These are phyloP conservation scores for Clonostachys byssicola DNA, from an alignment of 2,329 filamentous ascomycete genomes.

Conservation along the genomic window DNA sequence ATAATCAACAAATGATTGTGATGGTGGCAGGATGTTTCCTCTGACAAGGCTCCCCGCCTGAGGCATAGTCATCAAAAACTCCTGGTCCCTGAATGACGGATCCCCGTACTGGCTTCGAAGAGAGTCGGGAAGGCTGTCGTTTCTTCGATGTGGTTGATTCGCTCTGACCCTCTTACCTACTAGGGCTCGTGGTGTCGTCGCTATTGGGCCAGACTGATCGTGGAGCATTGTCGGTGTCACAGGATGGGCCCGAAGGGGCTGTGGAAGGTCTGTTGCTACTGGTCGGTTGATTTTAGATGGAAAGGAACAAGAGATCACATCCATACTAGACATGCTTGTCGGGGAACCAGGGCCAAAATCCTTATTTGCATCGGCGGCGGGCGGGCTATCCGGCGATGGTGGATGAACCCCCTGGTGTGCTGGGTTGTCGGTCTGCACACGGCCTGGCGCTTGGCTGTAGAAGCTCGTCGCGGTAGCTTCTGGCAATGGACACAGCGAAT, in stretches of 20 bases:
- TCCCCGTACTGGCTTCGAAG: slow-evolving; percentile 62
- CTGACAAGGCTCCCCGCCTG: slow-evolving; percentile 83
- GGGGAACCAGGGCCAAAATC: slow-evolving; percentile 35
- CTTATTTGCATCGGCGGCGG: slow-evolving; percentile 1
- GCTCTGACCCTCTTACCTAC: slow-evolving; percentile 56
- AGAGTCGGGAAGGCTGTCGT: slow-evolving; percentile 84
- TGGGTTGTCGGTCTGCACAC: too few species aligned
- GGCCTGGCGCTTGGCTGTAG: slow-evolving; percentile 27
- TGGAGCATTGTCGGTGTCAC: slow-evolving; percentile 46
- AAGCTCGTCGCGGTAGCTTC: slow-evolving; percentile 25
- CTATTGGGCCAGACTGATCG: slow-evolving; percentile 43
- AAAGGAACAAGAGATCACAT: slow-evolving; percentile 61
- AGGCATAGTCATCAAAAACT: slow-evolving; percentile 58
- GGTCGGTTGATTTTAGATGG: slow-evolving; percentile 45
- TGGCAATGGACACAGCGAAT: slow-evolving; percentile 10
- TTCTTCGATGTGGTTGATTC: slow-evolving; percentile 68
- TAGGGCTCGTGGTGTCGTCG: slow-evolving; percentile 53
- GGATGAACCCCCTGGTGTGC: too few species aligned
- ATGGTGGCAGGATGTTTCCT: slow-evolving; percentile 79
- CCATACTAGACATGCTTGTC: slow-evolving; percentile 53
- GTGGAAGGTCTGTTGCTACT: slow-evolving; percentile 28
- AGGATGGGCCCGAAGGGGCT: slow-evolving; percentile 50
- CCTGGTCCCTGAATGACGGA: slow-evolving; percentile 46
- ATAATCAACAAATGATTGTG: slow-evolving; percentile 74
- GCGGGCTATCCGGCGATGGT: too few species aligned